These are phyloP conservation scores for Fusarium sp. DNA, from an alignment of 2,329 filamentous ascomycete genomes.

Conservation along the genomic window DNA sequence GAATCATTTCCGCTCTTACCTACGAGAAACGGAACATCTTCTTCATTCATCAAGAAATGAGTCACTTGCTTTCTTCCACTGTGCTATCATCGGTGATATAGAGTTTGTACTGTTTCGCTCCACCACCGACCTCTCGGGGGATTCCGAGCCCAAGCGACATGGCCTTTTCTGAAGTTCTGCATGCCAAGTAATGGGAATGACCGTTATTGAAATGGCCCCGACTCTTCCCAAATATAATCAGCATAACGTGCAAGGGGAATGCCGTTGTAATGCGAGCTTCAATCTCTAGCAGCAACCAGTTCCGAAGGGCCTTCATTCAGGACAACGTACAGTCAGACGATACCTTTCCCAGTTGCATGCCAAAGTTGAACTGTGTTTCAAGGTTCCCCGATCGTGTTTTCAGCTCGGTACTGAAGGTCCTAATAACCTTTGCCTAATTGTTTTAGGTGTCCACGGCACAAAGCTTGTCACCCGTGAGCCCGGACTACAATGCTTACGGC, in stretches of 20 bases:
- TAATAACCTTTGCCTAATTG: background rate
- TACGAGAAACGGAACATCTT: fast-evolving
- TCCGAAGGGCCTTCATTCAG: no score
- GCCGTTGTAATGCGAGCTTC: no score
- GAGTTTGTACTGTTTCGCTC: background rate
- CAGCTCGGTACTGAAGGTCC: background rate
- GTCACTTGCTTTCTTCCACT: background rate
- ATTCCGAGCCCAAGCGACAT: fast-evolving
- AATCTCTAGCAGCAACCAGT: background rate
- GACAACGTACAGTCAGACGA: fast-evolving
- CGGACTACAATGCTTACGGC: background rate
- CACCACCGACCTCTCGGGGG: background rate
- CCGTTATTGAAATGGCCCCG: fast-evolving
- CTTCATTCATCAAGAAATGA: fast-evolving
- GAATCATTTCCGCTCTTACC: fast-evolving
- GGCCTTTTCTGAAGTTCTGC: background rate
- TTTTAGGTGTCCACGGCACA: background rate
- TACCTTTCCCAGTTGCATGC: fast-evolving
- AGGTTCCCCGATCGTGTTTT: background rate
- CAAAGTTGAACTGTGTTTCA: background rate
- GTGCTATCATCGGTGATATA: background rate
- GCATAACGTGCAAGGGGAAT: no score
- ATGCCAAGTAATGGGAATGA: fast-evolving
- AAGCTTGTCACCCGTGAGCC: background rate
- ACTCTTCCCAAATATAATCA: fast-evolving